phyloP scores from a whole-genome alignment of 208 protist species.

The Plasmodiophora brassicae region DNA sequence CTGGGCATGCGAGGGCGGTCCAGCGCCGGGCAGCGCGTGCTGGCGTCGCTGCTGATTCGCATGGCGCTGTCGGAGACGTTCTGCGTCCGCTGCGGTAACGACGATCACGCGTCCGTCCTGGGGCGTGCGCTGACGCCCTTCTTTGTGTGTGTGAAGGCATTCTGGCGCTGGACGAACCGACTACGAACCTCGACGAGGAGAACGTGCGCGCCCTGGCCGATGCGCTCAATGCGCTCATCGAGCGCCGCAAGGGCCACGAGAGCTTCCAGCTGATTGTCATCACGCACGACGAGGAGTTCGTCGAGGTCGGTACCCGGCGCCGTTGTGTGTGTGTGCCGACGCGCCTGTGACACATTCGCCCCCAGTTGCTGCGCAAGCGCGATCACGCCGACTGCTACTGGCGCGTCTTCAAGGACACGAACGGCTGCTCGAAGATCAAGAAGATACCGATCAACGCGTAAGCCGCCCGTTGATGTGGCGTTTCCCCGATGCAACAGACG shows the following conservation, averaged over 20 bases:
- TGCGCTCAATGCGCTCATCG: conserved; percentile 58
- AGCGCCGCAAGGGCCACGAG: conserved; percentile 30
- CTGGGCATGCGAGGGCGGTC: conserved; percentile 98
- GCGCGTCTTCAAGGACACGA: conserved; percentile 32
- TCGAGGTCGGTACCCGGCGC: too few species aligned
- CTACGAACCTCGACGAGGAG: conserved; percentile 94
- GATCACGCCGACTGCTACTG: conserved; percentile 34
- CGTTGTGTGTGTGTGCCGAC: background rate
- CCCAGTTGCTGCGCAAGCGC: conserved; percentile 27
- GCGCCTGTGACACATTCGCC: too few species aligned
- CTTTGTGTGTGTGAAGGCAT: too few species aligned
- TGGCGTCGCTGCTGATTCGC: conserved; percentile 97
- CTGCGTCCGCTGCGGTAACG: conserved; percentile 96
- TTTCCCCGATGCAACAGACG: too few species aligned
- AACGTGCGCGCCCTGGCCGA: conserved; percentile 74
- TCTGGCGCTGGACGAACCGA: conserved; percentile 98
- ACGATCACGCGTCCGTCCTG: too few species aligned
- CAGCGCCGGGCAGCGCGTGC: conserved; percentile 72
- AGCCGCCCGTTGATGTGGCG: too few species aligned
- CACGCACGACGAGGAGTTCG: conserved; percentile 98
- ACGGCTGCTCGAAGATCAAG: conserved; percentile 13
- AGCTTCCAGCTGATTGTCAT: conserved; percentile 98
- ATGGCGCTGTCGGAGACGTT: conserved; percentile 96
- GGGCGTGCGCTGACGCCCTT: too few species aligned
- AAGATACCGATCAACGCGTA: background rate